Base-by-base conservation (phyloP, 495 filamentous ascomycete genomes). In the Saxophila tyrrhenica region DNA sequence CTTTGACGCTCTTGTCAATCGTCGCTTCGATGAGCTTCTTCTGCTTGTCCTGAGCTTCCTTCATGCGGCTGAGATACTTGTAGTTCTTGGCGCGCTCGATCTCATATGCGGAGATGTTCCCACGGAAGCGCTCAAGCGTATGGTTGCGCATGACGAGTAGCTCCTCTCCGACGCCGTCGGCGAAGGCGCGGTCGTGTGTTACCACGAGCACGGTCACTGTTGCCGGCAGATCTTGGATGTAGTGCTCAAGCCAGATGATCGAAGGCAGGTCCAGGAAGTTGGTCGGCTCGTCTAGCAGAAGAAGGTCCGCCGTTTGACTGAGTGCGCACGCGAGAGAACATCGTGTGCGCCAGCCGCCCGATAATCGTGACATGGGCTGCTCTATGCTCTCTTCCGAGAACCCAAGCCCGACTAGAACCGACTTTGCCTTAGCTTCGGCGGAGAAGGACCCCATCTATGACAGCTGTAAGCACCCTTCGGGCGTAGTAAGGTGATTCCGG, bases 261-360 rank as follows among this genome's bases (percentile, higher is more conserved):
- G 82, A 82, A 0, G 86, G 73, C 0, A 94, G 75, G 63, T 94
- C 87, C 1, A 91, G 73, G 64, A 85, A 90, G 64, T 91, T 91
- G 48, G 87, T 91, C 2, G 87, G 87, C 61, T 94, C 87, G 71
- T 94, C 87, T 17, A 94, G 80, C 47, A 94, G 84, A 59, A 91
- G 74, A 47, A 91, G 79, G 58, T 90, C 85, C 0, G 83, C 75
- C n/a, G 79, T 72, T 60, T 86, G 80, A 3, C 85, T 73, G 11
- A 94, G 73, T 13, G 78, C 74, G 16, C 75, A 73, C 1, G 85
- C 85, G 7, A 91, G 74, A 53, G 79, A 74, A 45, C 75, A 80
- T 39, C 87, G 75, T 80, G 87, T 91, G 22, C 71, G 75, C 86
- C 86, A 91, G 3, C 87, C 87, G 13, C 87, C 86, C 0, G 87